Evolutionary conservation across 352 stramenopile species (phyloP), one percentile per base, ranked within the genome.

Genomic region (Pythium insidiosum): DNA sequence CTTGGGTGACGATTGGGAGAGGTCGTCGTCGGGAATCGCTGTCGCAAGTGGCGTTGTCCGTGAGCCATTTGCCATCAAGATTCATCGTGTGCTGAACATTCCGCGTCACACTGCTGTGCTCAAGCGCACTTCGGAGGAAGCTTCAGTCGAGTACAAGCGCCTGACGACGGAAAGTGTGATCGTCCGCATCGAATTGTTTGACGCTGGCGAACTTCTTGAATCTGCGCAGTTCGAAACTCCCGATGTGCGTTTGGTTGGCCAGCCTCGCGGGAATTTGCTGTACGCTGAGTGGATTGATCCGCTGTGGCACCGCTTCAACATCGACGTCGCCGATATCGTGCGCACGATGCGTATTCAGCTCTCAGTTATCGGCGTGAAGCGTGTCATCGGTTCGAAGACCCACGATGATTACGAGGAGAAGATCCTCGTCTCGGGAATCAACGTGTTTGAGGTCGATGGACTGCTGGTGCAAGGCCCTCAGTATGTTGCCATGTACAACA

Each of bases 1-100:
- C 3, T 39, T 90, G 6, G 66, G 68, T 21, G 74, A 85, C 38
- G 75, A 88, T 21, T 85, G 66, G 68, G 74, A 85, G 21, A 61
- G 69, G 0, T 54, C 60, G 23, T 79, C 70, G 25, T 19, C 7
- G 9, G 28, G 28, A 9, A 13, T 15, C 2, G 58, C 44, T 1
- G 48, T 87, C 21, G 64, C 71, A 0, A 88, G 73, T 56, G 73
- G 60, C 3, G 43, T 66, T 18, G 64, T 89, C 22, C 63, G 76
- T 44, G 56, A 89, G 43, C 77, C 75, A 5, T 86, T 88, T 33
- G 50, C 63, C 15, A 68, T 93, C 24, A 73, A 73, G 38, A 73
- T 93, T 55, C 62, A 67, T n/a, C 80, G 80, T 2, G 72, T 93
- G 10, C 45, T 93, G 19, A 93, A 93, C 51, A 93, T 93, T 44